These are phyloP conservation scores for Fusarium brevicatenulatum DNA, from an alignment of 2,329 filamentous ascomycete genomes.

Conservation along the genomic window DNA sequence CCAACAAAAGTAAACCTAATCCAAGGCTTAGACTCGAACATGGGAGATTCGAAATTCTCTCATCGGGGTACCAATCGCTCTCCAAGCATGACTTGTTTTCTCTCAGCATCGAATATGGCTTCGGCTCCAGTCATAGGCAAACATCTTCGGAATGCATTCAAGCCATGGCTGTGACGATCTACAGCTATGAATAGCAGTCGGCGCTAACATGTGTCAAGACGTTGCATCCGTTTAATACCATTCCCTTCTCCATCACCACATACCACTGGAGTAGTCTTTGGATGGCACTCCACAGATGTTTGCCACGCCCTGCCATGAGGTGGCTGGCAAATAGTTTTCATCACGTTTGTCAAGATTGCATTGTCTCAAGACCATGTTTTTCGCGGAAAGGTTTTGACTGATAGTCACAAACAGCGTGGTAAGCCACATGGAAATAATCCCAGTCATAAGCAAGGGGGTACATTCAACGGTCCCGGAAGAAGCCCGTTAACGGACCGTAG, in stretches of 20 bases:
- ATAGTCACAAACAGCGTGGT: slow-evolving; percentile 11
- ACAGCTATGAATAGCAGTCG: slow-evolving; percentile 33
- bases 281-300: slow-evolving; percentile 9
- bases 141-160: slow-evolving; percentile 5
- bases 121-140: background rate
- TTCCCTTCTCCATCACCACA: slow-evolving; percentile 22
- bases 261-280: slow-evolving; percentile 14
- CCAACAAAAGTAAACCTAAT: slow-evolving; percentile 16
- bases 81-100: slow-evolving; percentile 30
- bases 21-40: slow-evolving; percentile 9
- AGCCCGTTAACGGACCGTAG: slow-evolving; percentile 24
- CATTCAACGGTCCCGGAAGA: slow-evolving; percentile 29
- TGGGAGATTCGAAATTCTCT: background rate
- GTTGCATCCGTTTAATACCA: slow-evolving; percentile 7
- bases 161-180: slow-evolving; percentile 16
- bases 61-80: slow-evolving; percentile 5
- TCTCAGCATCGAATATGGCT: background rate
- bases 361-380: slow-evolving; percentile 37
- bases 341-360: slow-evolving; percentile 14
- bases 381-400: slow-evolving; percentile 4
- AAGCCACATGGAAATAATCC: slow-evolving; percentile 33
- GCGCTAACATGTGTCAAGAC: slow-evolving; percentile 27
- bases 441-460: slow-evolving; percentile 31
- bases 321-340: slow-evolving; percentile 11
- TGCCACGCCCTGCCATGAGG: slow-evolving; percentile 34